Conservation (phyloP, 192 early-diverging fungal species). For the Umbelopsis ramanniana region DNA sequence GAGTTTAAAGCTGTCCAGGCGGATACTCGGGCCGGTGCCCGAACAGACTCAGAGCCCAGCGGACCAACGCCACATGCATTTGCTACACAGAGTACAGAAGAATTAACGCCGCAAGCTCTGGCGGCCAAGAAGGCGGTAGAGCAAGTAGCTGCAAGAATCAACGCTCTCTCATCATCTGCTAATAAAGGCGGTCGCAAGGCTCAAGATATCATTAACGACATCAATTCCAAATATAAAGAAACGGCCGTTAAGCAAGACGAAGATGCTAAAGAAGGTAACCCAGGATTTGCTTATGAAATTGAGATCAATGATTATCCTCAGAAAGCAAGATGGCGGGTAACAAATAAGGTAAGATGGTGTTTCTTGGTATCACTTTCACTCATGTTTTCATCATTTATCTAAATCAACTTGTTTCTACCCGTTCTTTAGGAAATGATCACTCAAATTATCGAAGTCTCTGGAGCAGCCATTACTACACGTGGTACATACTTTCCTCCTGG, state of each 20-base stretch:
- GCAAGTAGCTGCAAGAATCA: constrained; percentile 60
- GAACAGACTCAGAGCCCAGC: constrained; percentile 16
- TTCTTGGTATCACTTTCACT: constrained; percentile 1
- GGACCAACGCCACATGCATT: constrained; percentile 8
- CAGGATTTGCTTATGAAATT: constrained; percentile 80
- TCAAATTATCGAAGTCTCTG: constrained; percentile 90
- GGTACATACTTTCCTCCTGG: constrained; percentile 90
- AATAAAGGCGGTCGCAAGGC: constrained; percentile 50
- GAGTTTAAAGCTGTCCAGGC: constrained; percentile 34
- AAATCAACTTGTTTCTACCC: neutral
- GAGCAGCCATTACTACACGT: constrained; percentile 94
- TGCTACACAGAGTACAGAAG: constrained; percentile 12
- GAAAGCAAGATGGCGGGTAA: constrained; percentile 94
- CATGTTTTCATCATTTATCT: neutral
- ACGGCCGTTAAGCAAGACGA: constrained; percentile 37
- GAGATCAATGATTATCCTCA: constrained; percentile 98
- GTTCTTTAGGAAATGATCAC: constrained; percentile 78
- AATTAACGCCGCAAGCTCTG: constrained; percentile 26
- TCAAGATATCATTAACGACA: constrained; percentile 61
- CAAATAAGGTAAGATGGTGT: constrained; percentile 70
- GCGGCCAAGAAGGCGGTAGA: constrained; percentile 54
- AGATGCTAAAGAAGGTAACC: constrained; percentile 39
- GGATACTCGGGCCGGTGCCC: constrained; percentile 32
- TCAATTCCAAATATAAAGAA: constrained; percentile 56
- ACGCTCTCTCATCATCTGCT: constrained; percentile 54